Evolutionary conservation across 805 yeast species (phyloP).

Genomic region (Yarrowia keelungensis): DNA sequence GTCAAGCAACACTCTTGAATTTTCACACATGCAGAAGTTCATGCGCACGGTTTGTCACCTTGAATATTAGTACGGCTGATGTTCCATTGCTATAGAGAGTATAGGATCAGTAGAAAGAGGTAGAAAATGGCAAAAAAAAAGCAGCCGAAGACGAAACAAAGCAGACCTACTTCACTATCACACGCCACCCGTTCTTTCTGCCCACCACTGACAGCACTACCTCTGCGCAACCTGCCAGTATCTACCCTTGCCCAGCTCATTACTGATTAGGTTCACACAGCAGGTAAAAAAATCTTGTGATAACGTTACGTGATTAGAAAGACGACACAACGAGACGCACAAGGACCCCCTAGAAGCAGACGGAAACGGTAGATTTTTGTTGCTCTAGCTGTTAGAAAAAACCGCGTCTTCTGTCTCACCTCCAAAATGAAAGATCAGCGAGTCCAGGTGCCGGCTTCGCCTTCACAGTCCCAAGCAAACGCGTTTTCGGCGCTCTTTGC

Average conservation of each 20-base stretch:
- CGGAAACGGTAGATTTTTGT: neutral
- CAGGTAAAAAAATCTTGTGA: conserved; percentile 29
- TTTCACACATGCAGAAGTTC: neutral
- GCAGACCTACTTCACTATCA: too few species aligned
- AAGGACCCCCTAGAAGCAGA: neutral
- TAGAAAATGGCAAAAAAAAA: too few species aligned
- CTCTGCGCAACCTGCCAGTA: neutral
- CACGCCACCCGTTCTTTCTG: neutral
- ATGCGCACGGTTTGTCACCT: neutral
- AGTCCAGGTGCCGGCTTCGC: conserved; percentile 29
- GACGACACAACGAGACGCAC: conserved; percentile 9
- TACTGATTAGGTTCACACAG: conserved; percentile 27
- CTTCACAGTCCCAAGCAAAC: conserved; percentile 15
- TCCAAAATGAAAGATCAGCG: conserved; percentile 23
- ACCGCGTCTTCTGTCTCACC: neutral
- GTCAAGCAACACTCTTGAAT: too few species aligned
- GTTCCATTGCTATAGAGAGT: too few species aligned
- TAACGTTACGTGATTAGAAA: conserved; percentile 31
- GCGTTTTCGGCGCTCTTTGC: conserved; percentile 34
- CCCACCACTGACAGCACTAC: neutral
- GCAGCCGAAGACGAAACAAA: too few species aligned
- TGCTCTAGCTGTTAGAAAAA: neutral
- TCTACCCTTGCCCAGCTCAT: conserved; percentile 20
- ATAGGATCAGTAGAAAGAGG: too few species aligned
- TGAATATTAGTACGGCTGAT: neutral